Base-by-base conservation (phyloP, 768 basidiomycete genomes). In the Lactarius sp. region DNA sequence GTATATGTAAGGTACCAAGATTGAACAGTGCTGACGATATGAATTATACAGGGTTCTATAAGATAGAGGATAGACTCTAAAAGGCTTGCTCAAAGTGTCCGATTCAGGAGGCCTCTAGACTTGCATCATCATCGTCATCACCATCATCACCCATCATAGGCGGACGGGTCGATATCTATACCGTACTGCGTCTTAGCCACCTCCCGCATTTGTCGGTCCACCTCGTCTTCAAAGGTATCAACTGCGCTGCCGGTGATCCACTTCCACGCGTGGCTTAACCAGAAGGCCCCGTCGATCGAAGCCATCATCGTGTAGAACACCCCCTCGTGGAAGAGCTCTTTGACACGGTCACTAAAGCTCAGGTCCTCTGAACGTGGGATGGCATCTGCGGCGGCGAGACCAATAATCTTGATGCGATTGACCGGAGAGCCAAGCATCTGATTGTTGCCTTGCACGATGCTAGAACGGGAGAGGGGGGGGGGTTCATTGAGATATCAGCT, bases 331-430 rank as follows among this genome's bases (percentile, higher is more conserved):
- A 77, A 82, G 69, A 81, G 82, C 70, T 87, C 86, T 46, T 71
- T 72, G 1, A 83, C 42, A 4, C 83, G 79, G 50, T 77, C 73
- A 3, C 68, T 56, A 52, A 83, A 62, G 16, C 78, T 66, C 37
- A 84, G 77, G 62, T 79, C 69, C 16, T 77, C 68, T 34, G 78
- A 74, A n/a, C 76, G 75, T 10, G 79, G 75, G 6, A 89, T 78
- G 4, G 88, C 87, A 27, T 80, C 79, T 4, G 90, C 86, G 33
- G 92, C 94, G 83, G 85, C 92, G 71, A 82, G 83, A 0, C 90
- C 93, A 0, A 89, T 92, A 59, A 95, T 89, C 73, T 92, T 94
- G 75, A 97, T 87, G 20, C 93, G 84, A 71, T 95, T 94, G 0
- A 93, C 89, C 0, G 93, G 93, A 3, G 90, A 90, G 14, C 90